Evolutionary conservation across 768 basidiomycete species (phyloP).

Genomic region (Auriscalpium microsporum): DNA sequence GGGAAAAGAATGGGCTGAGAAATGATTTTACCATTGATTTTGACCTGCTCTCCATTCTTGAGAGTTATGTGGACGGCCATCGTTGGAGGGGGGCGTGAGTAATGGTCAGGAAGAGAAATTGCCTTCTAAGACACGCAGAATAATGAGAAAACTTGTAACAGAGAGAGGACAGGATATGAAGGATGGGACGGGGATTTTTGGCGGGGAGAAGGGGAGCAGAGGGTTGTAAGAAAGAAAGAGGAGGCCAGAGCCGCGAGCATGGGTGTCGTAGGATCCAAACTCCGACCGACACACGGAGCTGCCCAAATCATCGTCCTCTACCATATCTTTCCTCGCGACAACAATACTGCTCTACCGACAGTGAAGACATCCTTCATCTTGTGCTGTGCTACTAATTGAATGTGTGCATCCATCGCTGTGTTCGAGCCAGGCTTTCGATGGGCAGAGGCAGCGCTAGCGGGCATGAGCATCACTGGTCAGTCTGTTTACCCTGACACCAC

Average conservation of each 20-base stretch:
- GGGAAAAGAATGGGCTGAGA: conserved; percentile 6
- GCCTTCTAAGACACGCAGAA: conserved; percentile 3
- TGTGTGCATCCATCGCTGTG: too few relatives aligned
- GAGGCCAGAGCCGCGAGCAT: conserved; percentile 4
- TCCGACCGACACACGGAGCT: conserved; percentile 6
- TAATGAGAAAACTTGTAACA: background rate
- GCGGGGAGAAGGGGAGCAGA: conserved; percentile 1
- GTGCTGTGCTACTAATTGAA: too few relatives aligned
- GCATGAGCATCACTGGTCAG: too few relatives aligned
- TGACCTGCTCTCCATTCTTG: conserved; percentile 78
- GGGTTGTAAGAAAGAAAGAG: conserved; percentile 6
- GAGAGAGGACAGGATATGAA: background rate
- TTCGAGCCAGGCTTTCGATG: too few relatives aligned
- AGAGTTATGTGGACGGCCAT: conserved; percentile 46
- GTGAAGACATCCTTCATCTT: too few relatives aligned
- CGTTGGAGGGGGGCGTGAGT: conserved; percentile 22
- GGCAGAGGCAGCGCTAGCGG: too few relatives aligned
- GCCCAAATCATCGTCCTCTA: background rate
- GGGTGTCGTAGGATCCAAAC: conserved; percentile 14
- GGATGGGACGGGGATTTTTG: conserved; percentile 1
- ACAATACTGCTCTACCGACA: background rate
- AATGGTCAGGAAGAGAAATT: conserved; percentile 2
- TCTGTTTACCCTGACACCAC: too few relatives aligned
- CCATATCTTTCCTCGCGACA: background rate
- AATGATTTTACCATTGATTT: conserved; percentile 67